Base-by-base conservation (phyloP, 345 rosid species). In the Corchorus olitorius region DNA sequence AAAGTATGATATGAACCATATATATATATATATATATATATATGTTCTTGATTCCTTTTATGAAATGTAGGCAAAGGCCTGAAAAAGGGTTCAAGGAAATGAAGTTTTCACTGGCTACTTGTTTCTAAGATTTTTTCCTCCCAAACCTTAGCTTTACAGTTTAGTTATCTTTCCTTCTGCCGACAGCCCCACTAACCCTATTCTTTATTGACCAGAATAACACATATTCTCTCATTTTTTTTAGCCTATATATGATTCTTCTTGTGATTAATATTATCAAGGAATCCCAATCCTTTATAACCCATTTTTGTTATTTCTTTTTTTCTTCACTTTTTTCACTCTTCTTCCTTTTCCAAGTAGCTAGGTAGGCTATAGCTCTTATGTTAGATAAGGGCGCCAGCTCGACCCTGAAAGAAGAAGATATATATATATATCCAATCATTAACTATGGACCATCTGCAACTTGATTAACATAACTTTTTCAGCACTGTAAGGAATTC, bases 311-410 rank as follows among this genome's bases (percentile, higher is more conserved):
- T 27, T 27, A 27, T 27, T 27, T 27, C 27, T 27, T 27, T 27
- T 27, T 27, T 27, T 27, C 27, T 17, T 11, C 34, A n/a, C 19
- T 39, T 48, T 67, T 71, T 22, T 35, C 37, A 15, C n/a, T 27
- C 19, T 13, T 53, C 15, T 27, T 27, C 14, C n/a, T 35, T 8
- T 15, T 10, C 74, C 33, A 3, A 37, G 22, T 63, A 35, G 39
- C 16, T 6, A 35, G 19, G 52, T 14, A 8, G 22, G 35, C 33
- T 8, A 41, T 10, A 19, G 8, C n/a, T 49, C 62, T 8, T 53
- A 35, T 34, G 34, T 15, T 60, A 22, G 68, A 73, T 73, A 73
- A 73, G 76, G 58, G 45, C 46, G 58, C 76, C 76, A 73, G 16
- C 46, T 60, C 8, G 66, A 46, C 65, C 4, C 17, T n/a, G n/a